Percentiles rank a stretch among this genome's conserved stretches.
Evolutionary conservation across 2,329 filamentous ascomycete genomes (phyloP).

Genomic region (Microcyclospora tardicrescens): DNA sequence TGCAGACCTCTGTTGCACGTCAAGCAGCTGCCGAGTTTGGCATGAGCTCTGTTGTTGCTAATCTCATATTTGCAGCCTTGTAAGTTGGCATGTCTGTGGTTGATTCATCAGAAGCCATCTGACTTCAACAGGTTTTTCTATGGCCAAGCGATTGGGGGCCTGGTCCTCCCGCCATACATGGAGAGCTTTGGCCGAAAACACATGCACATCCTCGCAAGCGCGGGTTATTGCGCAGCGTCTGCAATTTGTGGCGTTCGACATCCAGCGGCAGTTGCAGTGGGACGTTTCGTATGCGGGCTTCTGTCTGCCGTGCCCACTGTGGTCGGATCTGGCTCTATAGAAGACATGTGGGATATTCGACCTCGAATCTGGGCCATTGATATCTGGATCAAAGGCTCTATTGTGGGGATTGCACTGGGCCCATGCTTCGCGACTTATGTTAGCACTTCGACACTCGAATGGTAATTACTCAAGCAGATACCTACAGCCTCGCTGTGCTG

Average conservation of each 20-base stretch:
- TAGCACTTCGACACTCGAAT: too few relatives aligned
- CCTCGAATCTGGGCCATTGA: slow-evolving; percentile 36
- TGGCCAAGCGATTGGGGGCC: slow-evolving; percentile 27
- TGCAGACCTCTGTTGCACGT: too few relatives aligned
- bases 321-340: slow-evolving; percentile 36
- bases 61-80: too few relatives aligned
- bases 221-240: slow-evolving; percentile 27
- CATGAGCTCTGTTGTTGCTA: too few relatives aligned
- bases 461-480: too few relatives aligned
- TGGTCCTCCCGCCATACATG: slow-evolving; percentile 27
- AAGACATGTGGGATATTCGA: slow-evolving; percentile 37
- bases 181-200: slow-evolving; percentile 26
- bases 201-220: slow-evolving; percentile 24
- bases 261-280: slow-evolving; percentile 26
- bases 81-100: too few relatives aligned
- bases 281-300: slow-evolving; percentile 32
- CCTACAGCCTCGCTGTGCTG: too few relatives aligned
- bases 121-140: too few relatives aligned
- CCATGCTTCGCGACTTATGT: slow-evolving; percentile 29
- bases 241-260: slow-evolving; percentile 26
- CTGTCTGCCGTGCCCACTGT: slow-evolving; percentile 36
- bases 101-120: too few relatives aligned
- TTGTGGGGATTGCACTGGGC: slow-evolving; percentile 31
- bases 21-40: too few relatives aligned
- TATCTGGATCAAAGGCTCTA: slow-evolving; percentile 32